Evolutionary conservation across 176 grass and related monocot genomes (phyloP), one percentile per base, ranked within the genome.

Genomic region (Oryza rufipogon): DNA sequence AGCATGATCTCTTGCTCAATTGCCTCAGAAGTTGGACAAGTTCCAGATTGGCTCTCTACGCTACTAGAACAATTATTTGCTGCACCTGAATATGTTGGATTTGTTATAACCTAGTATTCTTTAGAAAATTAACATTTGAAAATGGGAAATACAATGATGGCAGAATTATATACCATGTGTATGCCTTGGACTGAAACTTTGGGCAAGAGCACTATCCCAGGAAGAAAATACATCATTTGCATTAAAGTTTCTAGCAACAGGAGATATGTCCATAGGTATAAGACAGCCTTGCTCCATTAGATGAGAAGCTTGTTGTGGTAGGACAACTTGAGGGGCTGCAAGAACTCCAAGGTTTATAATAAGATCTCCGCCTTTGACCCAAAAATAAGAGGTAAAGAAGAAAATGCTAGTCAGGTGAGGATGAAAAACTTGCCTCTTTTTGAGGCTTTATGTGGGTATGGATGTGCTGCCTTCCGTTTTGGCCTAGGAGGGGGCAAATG

Each of bases 401-500:
- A 15, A 23, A 4, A 20, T 77, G 58, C 7, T 11, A 67, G 20
- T 61, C 0, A 82, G 42, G 36, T 36, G 19, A 56, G 61, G 48
- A 8, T 16, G 74, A 39, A 68, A 68, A 67, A 38, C 26, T 14
- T 17, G 89, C 96, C 81, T 72, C 83, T 90, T 83, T 92, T 98
- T 12, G 87, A 87, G 23, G 96, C 91, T 80, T 98, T 98, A 51
- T 98, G 96, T 60, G 96, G 96, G 85, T 98, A 98, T 60, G 96
- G 93, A 92, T 98, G 93, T 20, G 89, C 87, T 25, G 93, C 89
- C 88, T 98, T 98, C 39, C 93, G 86, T 68, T 98, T 98, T 11
- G 96, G 96, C 70, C 93, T 88, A 85, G 93, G 96, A 4, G 93
- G 96, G 12, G 96, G 96, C 47, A 98, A 74, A 89, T 98, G 96